Base-by-base conservation (phyloP, 73 alveolate genomes). In the Durusdinium trenchii region DNA sequence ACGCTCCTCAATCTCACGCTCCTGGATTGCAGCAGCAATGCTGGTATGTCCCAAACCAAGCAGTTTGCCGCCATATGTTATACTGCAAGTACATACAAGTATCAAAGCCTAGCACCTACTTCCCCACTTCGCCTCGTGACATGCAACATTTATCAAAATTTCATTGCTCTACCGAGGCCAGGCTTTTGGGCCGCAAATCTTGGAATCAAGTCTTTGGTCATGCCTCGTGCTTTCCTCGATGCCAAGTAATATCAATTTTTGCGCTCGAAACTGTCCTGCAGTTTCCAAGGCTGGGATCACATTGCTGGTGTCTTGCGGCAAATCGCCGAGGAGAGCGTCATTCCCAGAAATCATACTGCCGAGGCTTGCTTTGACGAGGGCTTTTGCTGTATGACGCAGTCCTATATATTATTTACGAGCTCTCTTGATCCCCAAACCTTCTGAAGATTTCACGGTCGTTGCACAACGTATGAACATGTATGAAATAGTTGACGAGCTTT, bases 11-110 rank as follows among this genome's bases (percentile, higher is more conserved):
- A 38, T 36, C 96, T 32, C 73, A 90, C 96, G 20, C 73, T 90
- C 14, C 73, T 90, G 51, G 96, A 90, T 36, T 90, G 96, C 96
- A 90, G 96, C 86, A 75, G 96, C 73, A 90, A 90, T 47, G 96
- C 96, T 3, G 96, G 96, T 51, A 3, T 90, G 96, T 40, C 42
- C 48, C 86, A 52, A 1, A 30, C 87, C 51, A n/a, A 35, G 57
- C 9, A 20, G 7, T 45, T 75, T 35, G n/a, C 30, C 42, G n/a
- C 42, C 23, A 0, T n/a, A 10, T 75, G 54, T 3, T 42, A 38
- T 16, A n/a, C 20, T n/a, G 14, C 30, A n/a, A 75, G 46, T 75
- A 36, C 23, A 30, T 32, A 60, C 73, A 23, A n/a, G n/a, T n/a
- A n/a, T n/a, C n/a, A 71, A 32, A 32, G 83, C 35, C 48, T 28